Evolutionary conservation across 2,329 filamentous ascomycete genomes (phyloP), one percentile per base, ranked within the genome.

Genomic region (Sclerotinia glacialis): DNA sequence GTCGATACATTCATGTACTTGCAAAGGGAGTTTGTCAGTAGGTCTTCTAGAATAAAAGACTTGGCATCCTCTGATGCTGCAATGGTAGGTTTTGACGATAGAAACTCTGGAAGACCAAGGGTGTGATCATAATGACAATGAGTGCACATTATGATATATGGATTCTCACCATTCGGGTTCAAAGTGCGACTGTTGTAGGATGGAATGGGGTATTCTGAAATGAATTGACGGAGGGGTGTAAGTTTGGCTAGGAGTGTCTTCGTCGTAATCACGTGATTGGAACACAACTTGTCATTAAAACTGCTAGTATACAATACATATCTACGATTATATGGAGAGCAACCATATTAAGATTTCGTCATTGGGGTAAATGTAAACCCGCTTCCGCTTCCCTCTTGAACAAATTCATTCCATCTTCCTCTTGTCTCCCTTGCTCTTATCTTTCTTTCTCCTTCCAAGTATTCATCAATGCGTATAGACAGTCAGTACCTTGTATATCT

Each of bases 51-150:
- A 40, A 82, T 74, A 69, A 81, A 82, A n/a, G 73, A 70, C 46
- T 74, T 74, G 23, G 78, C 79, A 28, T 76, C 73, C 0, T 71
- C 68, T 18, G 79, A 73, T 71, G 80, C 71, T 78, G 74, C 55
- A 12, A 75, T 75, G 2, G 52, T 69, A n/a, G 73, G 70, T 2
- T 68, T 63, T 56, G 70, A 44, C 5, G 68, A 63, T 1, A 71
- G 60, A 47, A 75, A 75, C 16, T 71, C 65, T 9, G 72, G 65
- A 14, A 75, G 70, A n/a, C 74, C 73, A 26, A 73, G 70, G 46
- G 78, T 78, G 58, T 78, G 77, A 59, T 83, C 81, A 69, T 78
- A 82, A 67, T 83, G 81, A 69, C 81, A 83, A 69, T 83, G 81
- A 1, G 78, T 79, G 69, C 77, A 78, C 55, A 83, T 77, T 21